Conservation (phyloP, 2,329 filamentous ascomycete species). For the Aspergillus fumigatus region DNA sequence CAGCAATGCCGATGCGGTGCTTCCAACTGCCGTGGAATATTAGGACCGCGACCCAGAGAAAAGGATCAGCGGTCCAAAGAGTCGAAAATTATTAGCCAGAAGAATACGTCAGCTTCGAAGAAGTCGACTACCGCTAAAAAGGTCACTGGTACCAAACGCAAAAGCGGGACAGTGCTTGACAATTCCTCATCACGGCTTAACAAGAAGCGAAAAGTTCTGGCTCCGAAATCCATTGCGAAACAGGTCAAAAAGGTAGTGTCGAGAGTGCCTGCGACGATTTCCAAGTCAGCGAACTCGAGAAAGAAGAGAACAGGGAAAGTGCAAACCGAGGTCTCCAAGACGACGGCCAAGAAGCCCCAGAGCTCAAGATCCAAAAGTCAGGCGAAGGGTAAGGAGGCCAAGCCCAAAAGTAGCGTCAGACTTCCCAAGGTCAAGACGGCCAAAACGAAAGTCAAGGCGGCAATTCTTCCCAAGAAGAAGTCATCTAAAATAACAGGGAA, state of each 20-base stretch:
- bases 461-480: constrained; percentile 16
- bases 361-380: constrained; percentile 15
- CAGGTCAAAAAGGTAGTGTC: constrained; percentile 29
- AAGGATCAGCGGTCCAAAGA: constrained; percentile 34
- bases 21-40: constrained; percentile 56
- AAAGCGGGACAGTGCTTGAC: constrained; percentile 22
- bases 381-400: constrained; percentile 10
- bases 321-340: constrained; percentile 10
- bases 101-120: constrained; percentile 19
- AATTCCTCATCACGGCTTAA: constrained; percentile 25
- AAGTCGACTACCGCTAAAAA: constrained; percentile 13
- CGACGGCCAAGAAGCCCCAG: constrained; percentile 11
- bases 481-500: constrained; percentile 9
- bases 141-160: constrained; percentile 30
- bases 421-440: constrained; percentile 25
- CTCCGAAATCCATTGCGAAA: constrained; percentile 28
- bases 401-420: constrained; percentile 21
- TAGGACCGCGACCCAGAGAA: constrained; percentile 54
- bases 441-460: constrained; percentile 24
- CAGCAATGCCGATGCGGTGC: constrained; percentile 62
- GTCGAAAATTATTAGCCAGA: constrained; percentile 18
- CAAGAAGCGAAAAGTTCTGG: constrained; percentile 29
- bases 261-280: constrained; percentile 18
- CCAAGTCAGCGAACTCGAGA: constrained; percentile 15
- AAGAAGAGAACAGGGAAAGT: constrained; percentile 16